Evolutionary conservation across 2,329 filamentous ascomycete species (phyloP).

Genomic region (Esteya vermicola): DNA sequence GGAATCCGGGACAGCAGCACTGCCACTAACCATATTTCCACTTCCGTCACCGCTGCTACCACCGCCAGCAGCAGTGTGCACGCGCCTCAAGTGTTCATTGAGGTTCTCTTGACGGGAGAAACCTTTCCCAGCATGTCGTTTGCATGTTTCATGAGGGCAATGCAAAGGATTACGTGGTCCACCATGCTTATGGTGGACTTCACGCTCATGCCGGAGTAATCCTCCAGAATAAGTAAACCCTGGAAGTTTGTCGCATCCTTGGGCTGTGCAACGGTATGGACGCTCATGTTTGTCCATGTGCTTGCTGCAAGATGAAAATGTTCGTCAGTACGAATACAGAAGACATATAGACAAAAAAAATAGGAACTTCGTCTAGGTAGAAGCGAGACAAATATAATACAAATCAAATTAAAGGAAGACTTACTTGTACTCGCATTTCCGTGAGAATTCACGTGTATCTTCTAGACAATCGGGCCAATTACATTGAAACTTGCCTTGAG

Average conservation of each 20-base stretch:
- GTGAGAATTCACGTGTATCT: slow-evolving; percentile 50
- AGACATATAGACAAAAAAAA: background rate
- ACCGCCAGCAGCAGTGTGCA: slow-evolving; percentile 43
- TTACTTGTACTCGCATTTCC: slow-evolving; percentile 92
- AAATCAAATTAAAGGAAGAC: slow-evolving; percentile 26
- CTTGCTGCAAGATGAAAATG: slow-evolving; percentile 61
- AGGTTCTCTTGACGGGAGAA: slow-evolving; percentile 92
- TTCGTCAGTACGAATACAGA: background rate
- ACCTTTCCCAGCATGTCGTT: slow-evolving; percentile 73
- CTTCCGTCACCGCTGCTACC: background rate
- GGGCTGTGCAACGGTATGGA: slow-evolving; percentile 71
- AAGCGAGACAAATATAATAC: background rate
- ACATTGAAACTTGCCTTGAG: slow-evolving; percentile 65
- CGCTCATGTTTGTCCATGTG: slow-evolving; percentile 98
- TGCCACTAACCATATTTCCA: background rate
- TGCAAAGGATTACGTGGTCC: slow-evolving; percentile 77
- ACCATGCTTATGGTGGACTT: slow-evolving; percentile 83
- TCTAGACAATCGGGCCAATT: slow-evolving; percentile 55
- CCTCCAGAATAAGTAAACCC: slow-evolving; percentile 94
- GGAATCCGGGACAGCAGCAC: background rate
- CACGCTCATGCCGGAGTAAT: slow-evolving; percentile 75
- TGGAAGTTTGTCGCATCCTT: slow-evolving; percentile 79
- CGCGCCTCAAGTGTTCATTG: slow-evolving; percentile 80
- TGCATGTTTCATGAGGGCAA: slow-evolving; percentile 78
- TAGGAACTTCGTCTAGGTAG: background rate